A percentile compares a stretch with the other conserved stretches of the same genome.
Evolutionary conservation across 225 moss, liverwort and hornwort species (phyloP).

Genomic region (Marchantia paleacea): DNA sequence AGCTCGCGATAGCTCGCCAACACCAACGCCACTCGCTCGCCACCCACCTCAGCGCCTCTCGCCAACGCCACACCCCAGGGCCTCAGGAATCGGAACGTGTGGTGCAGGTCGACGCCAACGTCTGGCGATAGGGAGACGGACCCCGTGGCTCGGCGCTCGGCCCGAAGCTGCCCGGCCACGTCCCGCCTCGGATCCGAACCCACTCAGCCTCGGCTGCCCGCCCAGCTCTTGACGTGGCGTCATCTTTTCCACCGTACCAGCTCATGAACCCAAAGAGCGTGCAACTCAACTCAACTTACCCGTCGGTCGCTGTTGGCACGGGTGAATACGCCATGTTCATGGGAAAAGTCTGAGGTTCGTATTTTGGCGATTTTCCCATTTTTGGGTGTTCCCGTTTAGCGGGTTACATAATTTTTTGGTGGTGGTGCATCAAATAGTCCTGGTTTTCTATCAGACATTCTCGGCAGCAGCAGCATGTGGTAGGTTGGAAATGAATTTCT

Average conservation of each 20-base stretch:
- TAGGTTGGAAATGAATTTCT: too few species aligned
- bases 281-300: neutral
- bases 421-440: too few species aligned
- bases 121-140: slow-evolving; percentile 13
- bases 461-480: too few species aligned
- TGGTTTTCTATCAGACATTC: too few species aligned
- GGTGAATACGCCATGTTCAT: too few species aligned
- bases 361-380: too few species aligned
- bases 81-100: slow-evolving; percentile 10
- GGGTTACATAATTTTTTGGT: too few species aligned
- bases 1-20: neutral
- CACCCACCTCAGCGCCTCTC: too few species aligned
- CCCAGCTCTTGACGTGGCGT: neutral
- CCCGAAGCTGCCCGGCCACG: neutral
- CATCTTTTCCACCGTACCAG: slow-evolving; percentile 3
- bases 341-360: too few species aligned
- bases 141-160: neutral
- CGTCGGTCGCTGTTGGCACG: neutral
- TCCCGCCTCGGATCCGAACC: neutral
- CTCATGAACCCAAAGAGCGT: neutral
- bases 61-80: neutral
- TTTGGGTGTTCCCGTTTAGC: too few species aligned
- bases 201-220: neutral
- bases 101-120: slow-evolving; percentile 1
- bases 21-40: neutral